Percentiles rank a stretch among this genome's conserved stretches.
Conservation (phyloP, 345 rosid species). For the Syzygium aqueum region DNA sequence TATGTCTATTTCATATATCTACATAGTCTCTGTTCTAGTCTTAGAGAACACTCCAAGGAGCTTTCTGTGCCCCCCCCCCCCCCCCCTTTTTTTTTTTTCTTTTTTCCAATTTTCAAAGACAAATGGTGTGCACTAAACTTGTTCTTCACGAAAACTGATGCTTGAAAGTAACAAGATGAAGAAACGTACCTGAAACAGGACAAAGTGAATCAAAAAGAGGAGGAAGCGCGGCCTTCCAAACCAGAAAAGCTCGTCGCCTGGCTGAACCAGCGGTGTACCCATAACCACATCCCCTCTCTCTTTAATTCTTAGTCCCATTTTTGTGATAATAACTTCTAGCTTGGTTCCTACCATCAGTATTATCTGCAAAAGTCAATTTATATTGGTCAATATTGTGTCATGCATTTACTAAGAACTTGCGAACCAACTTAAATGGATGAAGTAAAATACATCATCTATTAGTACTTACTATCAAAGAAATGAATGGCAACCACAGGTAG, state of each 20-base stretch:
- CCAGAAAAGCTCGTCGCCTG: slow-evolving; percentile 94
- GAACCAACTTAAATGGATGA: neutral
- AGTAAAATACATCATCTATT: neutral
- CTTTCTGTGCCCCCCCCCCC: neutral
- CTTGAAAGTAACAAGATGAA: neutral
- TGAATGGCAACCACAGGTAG: slow-evolving; percentile 71
- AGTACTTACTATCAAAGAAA: slow-evolving; percentile 72
- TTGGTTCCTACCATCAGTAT: slow-evolving; percentile 70
- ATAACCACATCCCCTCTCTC: slow-evolving; percentile 80
- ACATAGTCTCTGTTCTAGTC: neutral
- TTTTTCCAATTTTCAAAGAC: neutral
- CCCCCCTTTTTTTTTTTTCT: neutral
- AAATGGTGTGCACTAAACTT: neutral
- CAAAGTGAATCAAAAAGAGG: slow-evolving; percentile 81
- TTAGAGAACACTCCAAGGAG: neutral
- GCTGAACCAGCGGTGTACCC: slow-evolving; percentile 91
- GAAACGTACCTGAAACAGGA: slow-evolving; percentile 69
- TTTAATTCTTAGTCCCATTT: slow-evolving; percentile 70
- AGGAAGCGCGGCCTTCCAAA: slow-evolving; percentile 75
- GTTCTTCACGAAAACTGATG: neutral
- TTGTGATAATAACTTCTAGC: slow-evolving; percentile 78
- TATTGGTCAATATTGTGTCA: neutral
- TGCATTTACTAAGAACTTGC: neutral
- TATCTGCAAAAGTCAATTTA: slow-evolving; percentile 23
- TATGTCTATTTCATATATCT: neutral